A percentile compares a stretch with the other conserved stretches of the same genome.
phyloP scores from a whole-genome alignment of 2,329 filamentous ascomycete genomes.

The Xylariomycetidae sp. region DNA sequence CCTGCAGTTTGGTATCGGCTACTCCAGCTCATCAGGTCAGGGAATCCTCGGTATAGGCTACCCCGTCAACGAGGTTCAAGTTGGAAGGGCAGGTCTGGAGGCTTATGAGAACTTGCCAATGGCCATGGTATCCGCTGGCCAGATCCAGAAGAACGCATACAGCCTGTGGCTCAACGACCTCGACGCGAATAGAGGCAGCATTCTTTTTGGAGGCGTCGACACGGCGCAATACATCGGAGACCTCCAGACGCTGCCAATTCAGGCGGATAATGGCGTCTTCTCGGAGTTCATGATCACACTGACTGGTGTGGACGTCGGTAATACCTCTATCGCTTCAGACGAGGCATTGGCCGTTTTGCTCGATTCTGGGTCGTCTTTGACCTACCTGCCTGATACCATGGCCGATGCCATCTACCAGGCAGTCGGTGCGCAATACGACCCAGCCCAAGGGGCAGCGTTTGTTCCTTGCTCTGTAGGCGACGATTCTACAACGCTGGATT shows the following conservation, averaged over 20 bases:
- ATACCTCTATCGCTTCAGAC: constrained; percentile 36
- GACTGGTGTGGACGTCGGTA: constrained; percentile 49
- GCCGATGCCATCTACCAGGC: constrained; percentile 40
- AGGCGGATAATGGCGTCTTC: constrained; percentile 46
- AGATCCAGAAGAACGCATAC: constrained; percentile 64
- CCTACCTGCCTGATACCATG: constrained; percentile 57
- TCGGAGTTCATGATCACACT: constrained; percentile 66
- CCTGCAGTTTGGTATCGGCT: constrained; percentile 72
- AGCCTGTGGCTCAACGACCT: constrained; percentile 74
- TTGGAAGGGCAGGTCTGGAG: constrained; percentile 47
- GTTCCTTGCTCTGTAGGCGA: constrained; percentile 53
- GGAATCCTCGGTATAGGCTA: constrained; percentile 88
- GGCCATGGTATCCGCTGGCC: constrained; percentile 54
- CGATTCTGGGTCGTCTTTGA: constrained; percentile 65
- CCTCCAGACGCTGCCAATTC: constrained; percentile 64
- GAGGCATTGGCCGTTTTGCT: constrained; percentile 61
- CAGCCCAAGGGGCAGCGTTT: constrained; percentile 50
- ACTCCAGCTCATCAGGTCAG: constrained; percentile 54
- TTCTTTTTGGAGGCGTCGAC: constrained; percentile 74
- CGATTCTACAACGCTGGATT: constrained; percentile 40
- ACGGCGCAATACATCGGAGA: constrained; percentile 57
- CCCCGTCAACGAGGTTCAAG: constrained; percentile 69
- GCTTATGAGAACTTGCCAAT: constrained; percentile 67
- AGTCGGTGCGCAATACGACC: constrained; percentile 46
- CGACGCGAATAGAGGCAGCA: constrained; percentile 57